phyloP scores from a whole-genome alignment of 1,284 basidiomycete genomes.

The Irpex sp. region DNA sequence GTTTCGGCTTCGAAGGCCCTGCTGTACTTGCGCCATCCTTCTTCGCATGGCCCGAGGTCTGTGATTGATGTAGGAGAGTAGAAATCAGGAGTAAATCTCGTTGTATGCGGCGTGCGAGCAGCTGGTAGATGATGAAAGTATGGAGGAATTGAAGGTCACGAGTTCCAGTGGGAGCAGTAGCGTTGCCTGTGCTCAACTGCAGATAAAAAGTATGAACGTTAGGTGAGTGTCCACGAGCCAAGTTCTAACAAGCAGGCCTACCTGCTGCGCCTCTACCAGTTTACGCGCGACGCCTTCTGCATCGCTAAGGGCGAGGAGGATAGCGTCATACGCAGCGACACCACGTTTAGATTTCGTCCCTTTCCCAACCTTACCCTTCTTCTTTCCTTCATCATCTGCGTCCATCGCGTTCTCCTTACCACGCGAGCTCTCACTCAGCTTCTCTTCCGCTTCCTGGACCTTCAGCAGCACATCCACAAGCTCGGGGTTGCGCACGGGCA shows the following conservation, averaged over 20 bases:
- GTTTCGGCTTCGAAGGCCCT: constrained; percentile 33
- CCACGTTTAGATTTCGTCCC: constrained; percentile 60
- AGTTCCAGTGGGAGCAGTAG: constrained; percentile 38
- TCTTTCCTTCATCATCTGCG: constrained; percentile 21
- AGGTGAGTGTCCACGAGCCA: neutral
- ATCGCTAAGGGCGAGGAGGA: constrained; percentile 81
- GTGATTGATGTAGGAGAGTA: constrained; percentile 48
- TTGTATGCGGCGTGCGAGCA: constrained; percentile 82
- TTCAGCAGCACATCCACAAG: constrained; percentile 84
- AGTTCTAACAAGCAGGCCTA: constrained; percentile 26
- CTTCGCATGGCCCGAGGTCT: constrained; percentile 28
- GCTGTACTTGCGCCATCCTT: constrained; percentile 18
- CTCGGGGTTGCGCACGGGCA: constrained; percentile 90
- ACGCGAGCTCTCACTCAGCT: constrained; percentile 34
- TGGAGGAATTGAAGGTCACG: constrained; percentile 82
- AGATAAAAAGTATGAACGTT: neutral
- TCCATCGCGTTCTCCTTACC: constrained; percentile 22
- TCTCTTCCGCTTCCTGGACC: constrained; percentile 76
- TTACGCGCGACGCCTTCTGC: constrained; percentile 82
- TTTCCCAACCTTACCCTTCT: constrained; percentile 35
- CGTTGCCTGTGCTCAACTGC: constrained; percentile 40
- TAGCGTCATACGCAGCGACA: constrained; percentile 81
- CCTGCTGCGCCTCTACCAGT: constrained; percentile 78
- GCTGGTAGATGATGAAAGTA: constrained; percentile 82
- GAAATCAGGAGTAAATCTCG: constrained; percentile 83